Evolutionary conservation across 1,139 yeast genomes (phyloP), one percentile per base, ranked within the genome.

Genomic region (Suhomyces chickasaworum): DNA sequence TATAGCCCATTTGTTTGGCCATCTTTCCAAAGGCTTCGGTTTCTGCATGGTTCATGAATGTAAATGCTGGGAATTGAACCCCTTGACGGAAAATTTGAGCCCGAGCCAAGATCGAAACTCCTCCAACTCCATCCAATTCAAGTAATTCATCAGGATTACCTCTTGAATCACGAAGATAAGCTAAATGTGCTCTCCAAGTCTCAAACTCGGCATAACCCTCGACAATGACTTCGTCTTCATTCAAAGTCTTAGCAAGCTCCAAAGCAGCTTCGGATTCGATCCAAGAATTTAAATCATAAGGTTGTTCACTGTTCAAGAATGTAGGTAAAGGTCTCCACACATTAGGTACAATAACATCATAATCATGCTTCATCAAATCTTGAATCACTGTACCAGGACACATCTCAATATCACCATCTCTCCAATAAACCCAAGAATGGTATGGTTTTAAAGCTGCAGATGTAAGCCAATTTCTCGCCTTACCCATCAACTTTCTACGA

Each of bases 381-480:
- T 89, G 87, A 53, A 89, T 80, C 39, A 89, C 85, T 38, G 85
- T 75, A 15, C 89, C 87, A 0, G 96, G 95, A 57, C 89, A 83
- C 22, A 89, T 78, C 58, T 88, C 96, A 46, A 89, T 84, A 63
- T 89, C 97, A 2, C 83, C 96, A 64, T 89, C 97, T 66, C 96
- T 77, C 97, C 97, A 89, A 62, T 88, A 86, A 10, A 89, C 96
- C 96, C 96, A 89, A 2, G 95, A 84, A 65, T 89, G 97, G 59
- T 88, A 85, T 1, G 96, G 90, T 58, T 83, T 80, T 51, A 89
- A 69, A 1, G 96, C 90, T 37, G 81, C 78, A 1, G 89, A 77
- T 3, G 91, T 80, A 43, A 89, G 71, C 95, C 95, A 89, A 64
- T 89, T 89, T 64, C 97, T 76, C 3, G 96, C 96, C 49, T 95